Evolutionary conservation across 805 yeast genomes (phyloP).

Genomic region (Danielia oregonensis): DNA sequence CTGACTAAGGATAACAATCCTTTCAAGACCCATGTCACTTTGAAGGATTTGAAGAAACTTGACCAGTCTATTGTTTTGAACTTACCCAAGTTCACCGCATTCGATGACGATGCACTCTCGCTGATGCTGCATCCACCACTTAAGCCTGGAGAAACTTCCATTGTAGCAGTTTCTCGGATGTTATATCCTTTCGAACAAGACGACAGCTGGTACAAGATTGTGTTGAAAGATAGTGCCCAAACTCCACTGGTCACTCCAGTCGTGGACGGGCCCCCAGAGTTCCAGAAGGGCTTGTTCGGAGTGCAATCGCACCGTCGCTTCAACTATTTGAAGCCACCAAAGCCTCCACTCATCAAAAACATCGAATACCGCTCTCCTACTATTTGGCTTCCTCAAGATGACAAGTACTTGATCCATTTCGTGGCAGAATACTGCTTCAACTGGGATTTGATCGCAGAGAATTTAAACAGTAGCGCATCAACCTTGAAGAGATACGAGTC

Average conservation of each 20-base stretch:
- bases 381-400: conserved; percentile 95
- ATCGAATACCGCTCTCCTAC: conserved; percentile 86
- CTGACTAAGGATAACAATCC: conserved; percentile 21
- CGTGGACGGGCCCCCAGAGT: conserved; percentile 30
- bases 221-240: conserved; percentile 38
- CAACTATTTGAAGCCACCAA: conserved; percentile 77
- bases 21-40: conserved; percentile 43
- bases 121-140: conserved; percentile 13
- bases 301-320: conserved; percentile 48
- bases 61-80: conserved; percentile 47
- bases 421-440: conserved; percentile 86
- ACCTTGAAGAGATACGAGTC: conserved; percentile 63
- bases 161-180: conserved; percentile 62
- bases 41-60: conserved; percentile 40
- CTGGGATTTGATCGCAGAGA: conserved; percentile 89
- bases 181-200: conserved; percentile 63
- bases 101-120: conserved; percentile 30
- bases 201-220: conserved; percentile 55
- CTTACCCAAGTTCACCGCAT: conserved; percentile 46
- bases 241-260: background rate
- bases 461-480: conserved; percentile 63
- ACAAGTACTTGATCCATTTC: conserved; percentile 68
- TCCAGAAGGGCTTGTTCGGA: conserved; percentile 60
- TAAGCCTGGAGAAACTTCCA: conserved; percentile 27
- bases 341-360: conserved; percentile 81